Conservation (phyloP, 2,329 filamentous ascomycete genomes). For the Nigrospora oryzae region DNA sequence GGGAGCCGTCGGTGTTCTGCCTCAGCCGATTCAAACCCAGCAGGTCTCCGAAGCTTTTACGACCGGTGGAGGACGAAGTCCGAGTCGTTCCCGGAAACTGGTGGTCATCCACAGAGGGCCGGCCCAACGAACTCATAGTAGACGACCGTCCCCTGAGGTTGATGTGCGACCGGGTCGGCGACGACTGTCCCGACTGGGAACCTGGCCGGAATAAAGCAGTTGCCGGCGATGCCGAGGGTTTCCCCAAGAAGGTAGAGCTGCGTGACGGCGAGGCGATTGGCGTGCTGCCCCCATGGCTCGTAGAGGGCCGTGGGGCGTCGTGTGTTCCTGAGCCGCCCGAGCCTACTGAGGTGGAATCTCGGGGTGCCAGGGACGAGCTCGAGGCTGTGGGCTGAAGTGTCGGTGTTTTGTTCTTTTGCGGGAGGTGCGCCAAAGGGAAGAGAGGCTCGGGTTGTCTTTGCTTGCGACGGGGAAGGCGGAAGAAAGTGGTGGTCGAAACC, state of each 20-base stretch:
- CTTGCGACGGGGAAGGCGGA: slow-evolving; percentile 69
- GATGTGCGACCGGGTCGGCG: slow-evolving; percentile 50
- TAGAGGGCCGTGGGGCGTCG: slow-evolving; percentile 16
- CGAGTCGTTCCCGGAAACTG: slow-evolving; percentile 59
- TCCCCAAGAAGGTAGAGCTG: slow-evolving; percentile 16
- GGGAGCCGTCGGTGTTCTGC: slow-evolving; percentile 68
- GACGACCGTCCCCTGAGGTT: slow-evolving; percentile 72
- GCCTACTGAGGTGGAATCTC: slow-evolving; percentile 21
- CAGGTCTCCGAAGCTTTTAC: slow-evolving; percentile 88
- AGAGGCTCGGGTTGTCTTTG: slow-evolving; percentile 67
- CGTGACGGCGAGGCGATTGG: slow-evolving; percentile 25
- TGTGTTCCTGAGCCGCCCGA: slow-evolving; percentile 6
- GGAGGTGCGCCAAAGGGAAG: slow-evolving; percentile 81
- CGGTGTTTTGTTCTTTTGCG: slow-evolving; percentile 53
- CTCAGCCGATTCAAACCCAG: slow-evolving; percentile 72
- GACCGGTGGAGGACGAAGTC: slow-evolving; percentile 79
- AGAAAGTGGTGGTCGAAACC: slow-evolving; percentile 63
- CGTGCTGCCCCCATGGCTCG: slow-evolving; percentile 20
- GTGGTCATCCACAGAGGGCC: slow-evolving; percentile 63
- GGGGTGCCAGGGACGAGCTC: slow-evolving; percentile 34
- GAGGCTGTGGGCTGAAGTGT: slow-evolving; percentile 23
- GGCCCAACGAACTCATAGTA: slow-evolving; percentile 76
- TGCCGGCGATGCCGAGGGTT: slow-evolving; percentile 33
- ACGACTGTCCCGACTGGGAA: slow-evolving; percentile 57
- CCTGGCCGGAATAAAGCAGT: slow-evolving; percentile 40